phyloP scores from a whole-genome alignment of 1,284 basidiomycete species.

The Cutaneotrichosporon mucoides region DNA sequence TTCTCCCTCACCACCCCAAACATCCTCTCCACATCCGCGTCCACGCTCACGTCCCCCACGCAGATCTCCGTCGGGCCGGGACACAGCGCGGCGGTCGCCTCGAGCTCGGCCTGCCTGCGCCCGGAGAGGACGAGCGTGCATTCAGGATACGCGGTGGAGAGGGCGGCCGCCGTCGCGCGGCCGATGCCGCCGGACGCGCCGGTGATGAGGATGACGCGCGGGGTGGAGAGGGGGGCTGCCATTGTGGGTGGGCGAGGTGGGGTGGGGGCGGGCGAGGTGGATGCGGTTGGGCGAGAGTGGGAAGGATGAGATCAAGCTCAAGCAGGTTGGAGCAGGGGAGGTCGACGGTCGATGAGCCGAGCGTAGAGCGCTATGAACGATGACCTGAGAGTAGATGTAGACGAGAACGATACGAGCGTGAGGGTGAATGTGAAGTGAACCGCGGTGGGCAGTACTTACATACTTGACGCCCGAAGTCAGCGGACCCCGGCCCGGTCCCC shows the following conservation, averaged over 20 bases:
- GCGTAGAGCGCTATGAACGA: too few species aligned
- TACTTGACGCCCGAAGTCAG: too few species aligned
- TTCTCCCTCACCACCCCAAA: slow-evolving; percentile 57
- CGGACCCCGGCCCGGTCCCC: too few species aligned
- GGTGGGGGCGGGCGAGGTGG: too few species aligned
- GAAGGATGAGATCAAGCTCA: too few species aligned
- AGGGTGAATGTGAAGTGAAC: too few species aligned
- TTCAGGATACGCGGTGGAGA: slow-evolving; percentile 51
- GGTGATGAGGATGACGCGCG: slow-evolving; percentile 42
- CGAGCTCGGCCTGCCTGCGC: slow-evolving; percentile 58
- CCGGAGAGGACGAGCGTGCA: slow-evolving; percentile 56
- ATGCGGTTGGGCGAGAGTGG: too few species aligned
- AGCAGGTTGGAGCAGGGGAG: too few species aligned
- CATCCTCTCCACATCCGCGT: slow-evolving; percentile 47
- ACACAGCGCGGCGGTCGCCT: slow-evolving; percentile 54
- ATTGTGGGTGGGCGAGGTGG: background rate
- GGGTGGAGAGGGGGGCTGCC: background rate
- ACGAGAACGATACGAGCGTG: too few species aligned
- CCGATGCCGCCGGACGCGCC: slow-evolving; percentile 54
- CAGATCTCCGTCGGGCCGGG: slow-evolving; percentile 47
- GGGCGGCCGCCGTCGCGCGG: slow-evolving; percentile 53
- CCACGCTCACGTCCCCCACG: slow-evolving; percentile 57
- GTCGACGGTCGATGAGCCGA: too few species aligned
- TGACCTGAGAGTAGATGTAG: too few species aligned
- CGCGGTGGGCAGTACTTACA: too few species aligned